These are phyloP conservation scores for Monilinia laxa DNA, from an alignment of 2,329 filamentous ascomycete species.

Conservation along the genomic window DNA sequence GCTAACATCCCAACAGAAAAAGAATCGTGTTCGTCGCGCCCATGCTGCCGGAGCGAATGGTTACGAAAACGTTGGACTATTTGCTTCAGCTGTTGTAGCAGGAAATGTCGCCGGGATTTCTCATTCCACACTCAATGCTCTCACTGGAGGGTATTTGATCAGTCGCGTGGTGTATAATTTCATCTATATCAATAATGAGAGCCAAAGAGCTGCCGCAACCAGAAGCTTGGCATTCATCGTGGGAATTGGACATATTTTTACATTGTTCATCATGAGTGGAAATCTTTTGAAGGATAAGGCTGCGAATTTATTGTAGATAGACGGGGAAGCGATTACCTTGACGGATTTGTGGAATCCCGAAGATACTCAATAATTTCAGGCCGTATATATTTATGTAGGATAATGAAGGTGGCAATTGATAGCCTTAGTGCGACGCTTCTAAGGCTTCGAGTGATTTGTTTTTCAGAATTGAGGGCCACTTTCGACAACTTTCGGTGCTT, in stretches of 20 bases:
- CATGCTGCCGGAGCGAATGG: conserved; percentile 43
- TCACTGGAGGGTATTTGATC: conserved; percentile 29
- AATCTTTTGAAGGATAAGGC: conserved; percentile 27
- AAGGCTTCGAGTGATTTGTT: background rate
- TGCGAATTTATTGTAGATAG: conserved; percentile 11
- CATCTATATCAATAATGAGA: conserved; percentile 33
- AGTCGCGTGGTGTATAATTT: conserved; percentile 32
- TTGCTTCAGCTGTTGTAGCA: conserved; percentile 43
- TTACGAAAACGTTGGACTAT: conserved; percentile 45
- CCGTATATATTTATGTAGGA: background rate
- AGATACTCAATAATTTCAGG: background rate
- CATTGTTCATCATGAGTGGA: conserved; percentile 34
- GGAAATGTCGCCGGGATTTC: conserved; percentile 42
- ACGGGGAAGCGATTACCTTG: background rate
- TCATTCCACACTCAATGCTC: conserved; percentile 28
- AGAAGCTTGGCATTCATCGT: conserved; percentile 28
- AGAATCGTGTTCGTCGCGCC: conserved; percentile 40
- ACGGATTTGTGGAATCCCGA: background rate
- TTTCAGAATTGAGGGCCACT: background rate
- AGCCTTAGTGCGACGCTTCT: background rate
- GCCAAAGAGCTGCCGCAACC: conserved; percentile 17
- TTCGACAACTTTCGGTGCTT: too few relatives aligned
- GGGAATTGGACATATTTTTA: conserved; percentile 30
- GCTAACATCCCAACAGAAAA: conserved; percentile 31
- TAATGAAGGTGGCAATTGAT: background rate